phyloP scores from a whole-genome alignment of 192 early-diverging fungal species.

The Umbelopsis vinacea region DNA sequence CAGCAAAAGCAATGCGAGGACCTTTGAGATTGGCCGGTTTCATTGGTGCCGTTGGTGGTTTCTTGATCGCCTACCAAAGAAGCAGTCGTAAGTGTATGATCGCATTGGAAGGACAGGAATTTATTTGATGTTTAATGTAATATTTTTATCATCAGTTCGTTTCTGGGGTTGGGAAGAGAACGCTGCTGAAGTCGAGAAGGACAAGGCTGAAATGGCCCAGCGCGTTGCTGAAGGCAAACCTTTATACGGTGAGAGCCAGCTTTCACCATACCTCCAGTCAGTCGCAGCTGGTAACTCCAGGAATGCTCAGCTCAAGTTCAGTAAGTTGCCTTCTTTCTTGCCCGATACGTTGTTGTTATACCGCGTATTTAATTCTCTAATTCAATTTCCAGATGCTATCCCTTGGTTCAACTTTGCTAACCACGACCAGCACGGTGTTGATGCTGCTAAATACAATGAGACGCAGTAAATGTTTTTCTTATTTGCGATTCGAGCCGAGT shows the following conservation, averaged over 20 bases:
- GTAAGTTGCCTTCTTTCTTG: constrained; percentile 35
- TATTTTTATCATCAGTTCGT: constrained; percentile 60
- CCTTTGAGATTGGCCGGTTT: constrained; percentile 57
- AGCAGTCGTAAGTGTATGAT: constrained; percentile 65
- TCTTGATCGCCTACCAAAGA: constrained; percentile 77
- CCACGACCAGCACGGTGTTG: constrained; percentile 74
- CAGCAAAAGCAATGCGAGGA: constrained; percentile 47
- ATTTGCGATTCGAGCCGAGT: constrained; percentile 3
- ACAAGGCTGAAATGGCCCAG: constrained; percentile 65
- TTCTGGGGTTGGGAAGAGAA: constrained; percentile 96
- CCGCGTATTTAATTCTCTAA: constrained; percentile 15
- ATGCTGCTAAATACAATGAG: constrained; percentile 54
- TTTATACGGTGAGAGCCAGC: constrained; percentile 61
- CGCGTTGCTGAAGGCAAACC: constrained; percentile 68
- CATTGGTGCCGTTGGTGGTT: constrained; percentile 68
- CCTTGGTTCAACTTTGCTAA: constrained; percentile 83
- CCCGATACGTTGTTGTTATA: constrained; percentile 8
- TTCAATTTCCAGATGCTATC: constrained; percentile 52
- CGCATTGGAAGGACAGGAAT: background rate
- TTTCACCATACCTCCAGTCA: constrained; percentile 63
- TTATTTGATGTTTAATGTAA: background rate
- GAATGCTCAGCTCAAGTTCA: constrained; percentile 66
- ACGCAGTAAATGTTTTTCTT: constrained; percentile 12
- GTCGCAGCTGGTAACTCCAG: constrained; percentile 68
- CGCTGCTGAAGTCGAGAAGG: constrained; percentile 71